A percentile compares a stretch with the other conserved stretches of the same genome.
Conservation (phyloP, 2,329 filamentous ascomycete genomes). For the Mariannaea elegans region DNA sequence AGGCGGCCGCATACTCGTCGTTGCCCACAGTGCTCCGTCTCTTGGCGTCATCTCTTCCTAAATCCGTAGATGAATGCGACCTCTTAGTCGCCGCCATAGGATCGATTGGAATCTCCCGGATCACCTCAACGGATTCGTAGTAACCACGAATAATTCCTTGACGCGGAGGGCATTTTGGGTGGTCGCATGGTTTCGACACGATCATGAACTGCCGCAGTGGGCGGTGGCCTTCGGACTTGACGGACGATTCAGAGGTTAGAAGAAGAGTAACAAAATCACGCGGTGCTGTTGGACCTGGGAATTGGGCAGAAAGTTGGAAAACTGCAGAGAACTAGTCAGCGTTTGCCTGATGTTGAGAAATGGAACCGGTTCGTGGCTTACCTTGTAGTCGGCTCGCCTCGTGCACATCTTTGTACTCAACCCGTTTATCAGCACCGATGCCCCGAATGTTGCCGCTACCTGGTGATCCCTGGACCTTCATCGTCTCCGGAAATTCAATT, state of each 20-base stretch:
- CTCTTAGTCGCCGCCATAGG: constrained; percentile 45
- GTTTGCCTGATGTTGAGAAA: background rate
- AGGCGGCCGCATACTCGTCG: constrained; percentile 22
- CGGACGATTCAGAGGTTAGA: constrained; percentile 69
- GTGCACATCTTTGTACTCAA: constrained; percentile 70
- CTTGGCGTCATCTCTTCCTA: constrained; percentile 41
- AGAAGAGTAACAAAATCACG: constrained; percentile 88
- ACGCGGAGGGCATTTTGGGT: constrained; percentile 75
- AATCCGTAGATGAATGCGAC: constrained; percentile 46
- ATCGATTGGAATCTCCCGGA: constrained; percentile 78
- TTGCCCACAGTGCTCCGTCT: constrained; percentile 27
- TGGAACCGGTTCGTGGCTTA: constrained; percentile 44
- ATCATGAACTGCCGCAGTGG: constrained; percentile 81
- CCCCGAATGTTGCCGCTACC: constrained; percentile 82
- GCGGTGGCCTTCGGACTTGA: constrained; percentile 40
- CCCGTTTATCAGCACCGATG: constrained; percentile 80
- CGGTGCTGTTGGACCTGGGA: constrained; percentile 87
- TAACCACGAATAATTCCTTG: constrained; percentile 81
- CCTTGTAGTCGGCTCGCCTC: constrained; percentile 71
- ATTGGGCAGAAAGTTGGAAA: constrained; percentile 87
- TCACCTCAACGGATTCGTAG: constrained; percentile 93
- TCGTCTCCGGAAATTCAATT: constrained; percentile 80
- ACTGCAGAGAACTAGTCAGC: constrained; percentile 58
- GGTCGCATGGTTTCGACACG: constrained; percentile 83
- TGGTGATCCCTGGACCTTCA: constrained; percentile 74